These are phyloP conservation scores for Curvularia lunata DNA, from an alignment of 2,329 filamentous ascomycete genomes.

Conservation along the genomic window DNA sequence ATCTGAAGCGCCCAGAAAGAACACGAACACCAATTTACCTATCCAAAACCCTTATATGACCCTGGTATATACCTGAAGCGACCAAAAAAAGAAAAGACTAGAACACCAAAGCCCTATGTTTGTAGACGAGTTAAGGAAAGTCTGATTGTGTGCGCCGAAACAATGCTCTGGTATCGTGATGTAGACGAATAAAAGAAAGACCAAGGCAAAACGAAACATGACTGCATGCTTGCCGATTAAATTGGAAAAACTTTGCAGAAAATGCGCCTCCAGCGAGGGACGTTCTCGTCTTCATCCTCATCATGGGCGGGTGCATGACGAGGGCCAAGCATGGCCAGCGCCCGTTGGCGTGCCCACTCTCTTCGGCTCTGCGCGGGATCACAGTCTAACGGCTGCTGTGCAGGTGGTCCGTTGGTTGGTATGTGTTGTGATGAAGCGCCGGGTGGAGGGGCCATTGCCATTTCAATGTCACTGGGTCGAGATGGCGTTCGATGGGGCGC, in stretches of 20 bases:
- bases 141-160: neutral
- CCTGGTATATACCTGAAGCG: neutral
- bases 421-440: neutral
- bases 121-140: neutral
- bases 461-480: conserved; percentile 40
- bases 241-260: conserved; percentile 45
- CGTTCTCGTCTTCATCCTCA: conserved; percentile 31
- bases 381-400: conserved; percentile 17
- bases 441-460: conserved; percentile 24
- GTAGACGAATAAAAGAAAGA: conserved; percentile 3
- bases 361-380: conserved; percentile 41
- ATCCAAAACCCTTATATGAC: neutral
- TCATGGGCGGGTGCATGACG: conserved; percentile 27
- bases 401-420: neutral
- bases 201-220: neutral
- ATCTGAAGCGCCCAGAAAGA: neutral
- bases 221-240: conserved; percentile 20
- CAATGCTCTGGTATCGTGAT: conserved; percentile 7
- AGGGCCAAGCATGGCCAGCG: conserved; percentile 53
- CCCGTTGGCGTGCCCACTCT: conserved; percentile 56
- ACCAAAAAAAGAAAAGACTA: no score
- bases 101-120: neutral
- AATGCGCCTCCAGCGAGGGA: conserved; percentile 36
- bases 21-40: neutral
- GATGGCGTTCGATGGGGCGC: conserved; percentile 32